A percentile compares a stretch with the other conserved stretches of the same genome.
Conservation (phyloP, 495 filamentous ascomycete genomes). For the Glarea lozoyensis region DNA sequence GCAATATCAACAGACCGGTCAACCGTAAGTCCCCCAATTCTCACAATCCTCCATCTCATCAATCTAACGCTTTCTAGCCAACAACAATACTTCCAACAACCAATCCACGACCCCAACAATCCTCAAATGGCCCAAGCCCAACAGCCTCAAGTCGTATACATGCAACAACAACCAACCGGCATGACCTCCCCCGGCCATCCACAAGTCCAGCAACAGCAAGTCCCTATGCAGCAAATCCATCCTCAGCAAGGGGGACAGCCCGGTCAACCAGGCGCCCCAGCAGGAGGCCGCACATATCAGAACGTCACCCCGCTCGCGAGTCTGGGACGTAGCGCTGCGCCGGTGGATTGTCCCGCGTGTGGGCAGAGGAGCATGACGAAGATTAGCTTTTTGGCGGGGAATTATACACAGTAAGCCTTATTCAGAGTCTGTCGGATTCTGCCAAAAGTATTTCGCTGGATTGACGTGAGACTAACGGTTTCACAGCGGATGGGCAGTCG, state of each 20-base stretch:
- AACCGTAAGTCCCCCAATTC: slow-evolving; percentile 30
- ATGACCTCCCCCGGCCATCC: too few relatives aligned
- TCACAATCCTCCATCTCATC: slow-evolving; percentile 37
- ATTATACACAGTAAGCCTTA: background rate
- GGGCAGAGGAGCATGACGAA: background rate
- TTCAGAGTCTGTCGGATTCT: background rate
- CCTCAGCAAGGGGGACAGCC: background rate
- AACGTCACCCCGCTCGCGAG: background rate
- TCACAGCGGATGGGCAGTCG: slow-evolving; percentile 40
- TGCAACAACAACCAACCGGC: background rate
- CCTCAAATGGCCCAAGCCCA: background rate
- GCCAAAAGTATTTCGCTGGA: background rate
- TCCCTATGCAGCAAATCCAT: background rate
- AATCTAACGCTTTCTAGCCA: slow-evolving; percentile 20
- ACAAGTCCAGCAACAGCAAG: background rate
- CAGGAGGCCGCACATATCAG: background rate
- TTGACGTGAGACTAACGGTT: background rate
- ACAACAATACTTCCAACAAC: slow-evolving; percentile 68
- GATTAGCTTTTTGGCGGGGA: background rate
- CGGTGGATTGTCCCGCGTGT: background rate
- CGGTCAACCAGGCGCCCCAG: background rate
- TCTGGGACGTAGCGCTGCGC: background rate
- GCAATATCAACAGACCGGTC: too few relatives aligned
- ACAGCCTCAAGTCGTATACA: background rate
- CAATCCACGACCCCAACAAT: slow-evolving; percentile 23